A percentile compares a stretch with the other conserved stretches of the same genome.
These are phyloP conservation scores for Escovopsis sp. DNA, from an alignment of 2,329 filamentous ascomycete species.

Conservation along the genomic window DNA sequence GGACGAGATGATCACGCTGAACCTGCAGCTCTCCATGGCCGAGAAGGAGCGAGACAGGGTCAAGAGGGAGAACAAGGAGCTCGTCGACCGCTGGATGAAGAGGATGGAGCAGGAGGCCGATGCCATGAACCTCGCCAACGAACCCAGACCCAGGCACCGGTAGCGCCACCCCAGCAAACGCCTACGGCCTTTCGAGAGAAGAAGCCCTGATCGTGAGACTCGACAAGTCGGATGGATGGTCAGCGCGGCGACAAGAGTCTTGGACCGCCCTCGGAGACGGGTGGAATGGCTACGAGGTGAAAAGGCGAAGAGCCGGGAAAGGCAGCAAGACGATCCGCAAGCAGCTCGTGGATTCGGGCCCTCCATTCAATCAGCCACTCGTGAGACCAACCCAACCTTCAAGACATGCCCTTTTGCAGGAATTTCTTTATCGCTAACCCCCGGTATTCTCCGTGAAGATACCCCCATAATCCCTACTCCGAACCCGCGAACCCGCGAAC, in stretches of 20 bases:
- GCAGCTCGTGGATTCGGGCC: no score
- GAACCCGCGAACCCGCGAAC: no score
- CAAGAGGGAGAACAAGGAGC: conserved; percentile 70
- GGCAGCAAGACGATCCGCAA: no score
- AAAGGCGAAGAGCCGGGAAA: no score
- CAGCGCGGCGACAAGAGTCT: no score
- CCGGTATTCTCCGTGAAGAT: neutral
- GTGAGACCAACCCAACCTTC: neutral
- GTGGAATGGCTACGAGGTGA: no score
- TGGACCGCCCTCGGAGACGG: no score
- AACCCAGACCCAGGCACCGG: conserved; percentile 22
- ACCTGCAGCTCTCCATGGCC: conserved; percentile 74
- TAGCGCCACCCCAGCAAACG: conserved; percentile 3
- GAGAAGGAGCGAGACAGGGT: conserved; percentile 62
- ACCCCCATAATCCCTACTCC: neutral
- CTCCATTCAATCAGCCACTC: no score
- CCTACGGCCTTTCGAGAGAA: no score
- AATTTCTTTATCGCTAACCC: conserved; percentile 4
- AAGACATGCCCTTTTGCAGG: neutral
- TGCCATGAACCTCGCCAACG: conserved; percentile 61
- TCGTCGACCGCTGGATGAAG: conserved; percentile 85
- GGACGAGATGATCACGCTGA: conserved; percentile 80
- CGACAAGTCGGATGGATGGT: no score
- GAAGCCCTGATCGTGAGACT: no score
- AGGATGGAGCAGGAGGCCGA: conserved; percentile 76